Evolutionary conservation across 768 basidiomycete genomes (phyloP).

Genomic region (Macrocybe gigantea): DNA sequence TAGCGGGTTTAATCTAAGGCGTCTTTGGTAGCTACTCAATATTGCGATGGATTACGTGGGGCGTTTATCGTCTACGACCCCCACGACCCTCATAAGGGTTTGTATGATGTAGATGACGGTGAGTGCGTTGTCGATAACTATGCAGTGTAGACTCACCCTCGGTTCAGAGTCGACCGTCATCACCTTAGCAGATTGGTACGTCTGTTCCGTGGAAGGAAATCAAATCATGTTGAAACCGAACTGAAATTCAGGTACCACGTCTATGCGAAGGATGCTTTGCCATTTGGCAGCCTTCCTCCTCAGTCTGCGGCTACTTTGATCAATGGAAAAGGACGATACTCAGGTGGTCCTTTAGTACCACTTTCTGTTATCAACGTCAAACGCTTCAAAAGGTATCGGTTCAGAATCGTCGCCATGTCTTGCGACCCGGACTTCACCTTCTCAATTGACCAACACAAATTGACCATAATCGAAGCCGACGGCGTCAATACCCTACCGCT

Average conservation of each 20-base stretch:
- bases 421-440: slow-evolving; percentile 34
- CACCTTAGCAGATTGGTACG: slow-evolving; percentile 22
- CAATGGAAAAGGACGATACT: slow-evolving; percentile 33
- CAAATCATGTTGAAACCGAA: not conserved
- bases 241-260: slow-evolving; percentile 6
- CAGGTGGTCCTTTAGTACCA: slow-evolving; percentile 13
- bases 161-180: slow-evolving; percentile 15
- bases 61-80: slow-evolving; percentile 31
- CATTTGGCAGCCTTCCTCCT: not conserved
- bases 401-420: slow-evolving; percentile 28
- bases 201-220: not conserved
- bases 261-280: not conserved
- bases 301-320: slow-evolving; percentile 16
- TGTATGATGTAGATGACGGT: slow-evolving; percentile 36
- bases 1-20: not conserved
- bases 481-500: slow-evolving; percentile 35
- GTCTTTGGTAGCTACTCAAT: slow-evolving; percentile 6
- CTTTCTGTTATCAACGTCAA: slow-evolving; percentile 30
- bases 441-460: slow-evolving; percentile 37
- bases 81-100: slow-evolving; percentile 15
- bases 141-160: not conserved
- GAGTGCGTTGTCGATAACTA: slow-evolving; percentile 12
- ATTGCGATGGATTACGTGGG: slow-evolving; percentile 30
- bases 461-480: slow-evolving; percentile 53
- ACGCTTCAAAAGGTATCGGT: slow-evolving; percentile 26